Percentiles rank a stretch among this genome's conserved stretches.
Evolutionary conservation across 208 protist species (phyloP).

Genomic region (Crithidia fasciculata): DNA sequence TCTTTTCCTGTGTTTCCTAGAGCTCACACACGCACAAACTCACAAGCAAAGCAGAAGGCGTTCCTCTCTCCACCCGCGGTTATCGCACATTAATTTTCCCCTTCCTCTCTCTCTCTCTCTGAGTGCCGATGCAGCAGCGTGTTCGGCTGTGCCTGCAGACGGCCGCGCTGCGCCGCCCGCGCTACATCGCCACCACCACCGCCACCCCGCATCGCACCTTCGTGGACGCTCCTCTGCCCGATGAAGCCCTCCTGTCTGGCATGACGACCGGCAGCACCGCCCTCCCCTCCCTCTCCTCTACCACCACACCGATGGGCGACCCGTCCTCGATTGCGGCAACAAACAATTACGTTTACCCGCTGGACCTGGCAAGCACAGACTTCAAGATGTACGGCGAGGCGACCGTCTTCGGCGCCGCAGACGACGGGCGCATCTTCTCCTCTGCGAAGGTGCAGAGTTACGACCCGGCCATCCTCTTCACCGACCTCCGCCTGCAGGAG

Average conservation of each 20-base stretch:
- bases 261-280: constrained; percentile 8
- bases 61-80: neutral
- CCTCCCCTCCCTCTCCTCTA: neutral
- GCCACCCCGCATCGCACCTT: constrained; percentile 14
- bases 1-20: neutral
- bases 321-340: neutral
- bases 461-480: constrained; percentile 55
- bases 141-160: neutral
- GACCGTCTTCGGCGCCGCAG: constrained; percentile 31
- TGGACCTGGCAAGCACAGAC: constrained; percentile 31
- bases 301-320: constrained; percentile 7
- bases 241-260: constrained; percentile 16
- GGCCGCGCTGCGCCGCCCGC: neutral
- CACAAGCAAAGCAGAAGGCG: neutral
- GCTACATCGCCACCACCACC: no score
- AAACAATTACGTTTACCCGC: constrained; percentile 43
- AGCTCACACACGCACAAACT: neutral
- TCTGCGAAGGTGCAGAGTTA: constrained; percentile 57
- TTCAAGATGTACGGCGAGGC: constrained; percentile 72
- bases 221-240: constrained; percentile 28
- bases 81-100: no score
- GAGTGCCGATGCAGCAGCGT: neutral
- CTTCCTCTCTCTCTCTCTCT: constrained; percentile 7
- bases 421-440: constrained; percentile 58
- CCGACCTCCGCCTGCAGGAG: constrained; percentile 52